These are phyloP conservation scores for Scheffersomyces spartinae DNA, from an alignment of 805 yeast genomes.

Conservation along the genomic window DNA sequence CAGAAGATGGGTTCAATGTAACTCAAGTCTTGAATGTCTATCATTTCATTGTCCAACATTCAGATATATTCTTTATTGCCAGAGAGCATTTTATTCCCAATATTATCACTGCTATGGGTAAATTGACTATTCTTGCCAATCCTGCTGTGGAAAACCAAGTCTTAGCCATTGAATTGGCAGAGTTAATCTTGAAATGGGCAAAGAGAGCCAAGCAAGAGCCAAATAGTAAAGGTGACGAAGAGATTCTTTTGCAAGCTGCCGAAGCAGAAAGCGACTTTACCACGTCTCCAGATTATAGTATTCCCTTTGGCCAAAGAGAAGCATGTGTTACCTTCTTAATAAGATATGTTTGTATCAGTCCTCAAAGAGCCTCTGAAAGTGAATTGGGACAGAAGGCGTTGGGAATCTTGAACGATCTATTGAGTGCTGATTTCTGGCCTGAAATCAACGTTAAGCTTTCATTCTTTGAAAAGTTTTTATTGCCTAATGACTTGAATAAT, in stretches of 20 bases:
- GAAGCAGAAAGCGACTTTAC: constrained; percentile 20
- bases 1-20: constrained; percentile 82
- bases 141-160: constrained; percentile 74
- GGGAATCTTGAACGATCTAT: constrained; percentile 59
- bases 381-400: constrained; percentile 75
- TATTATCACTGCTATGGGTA: constrained; percentile 87
- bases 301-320: constrained; percentile 75
- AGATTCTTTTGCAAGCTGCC: constrained; percentile 2
- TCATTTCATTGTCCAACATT: constrained; percentile 78
- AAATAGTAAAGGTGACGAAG: constrained; percentile 9
- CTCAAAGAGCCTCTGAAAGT: constrained; percentile 74
- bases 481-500: constrained; percentile 64
- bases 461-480: constrained; percentile 79
- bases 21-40: constrained; percentile 80
- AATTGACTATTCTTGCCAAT: constrained; percentile 66
- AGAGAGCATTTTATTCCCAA: constrained; percentile 84
- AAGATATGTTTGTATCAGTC: constrained; percentile 77
- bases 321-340: constrained; percentile 84
- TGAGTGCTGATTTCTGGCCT: constrained; percentile 71
- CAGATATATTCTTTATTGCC: constrained; percentile 73
- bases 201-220: constrained; percentile 26
- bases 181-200: constrained; percentile 81
- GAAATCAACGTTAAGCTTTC: constrained; percentile 80
- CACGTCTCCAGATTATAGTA: constrained; percentile 38
- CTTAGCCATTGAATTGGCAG: constrained; percentile 83